A percentile compares a stretch with the other conserved stretches of the same genome.
phyloP scores from a whole-genome alignment of 306 rosid genomes.

The Pyrus pyrifolia region DNA sequence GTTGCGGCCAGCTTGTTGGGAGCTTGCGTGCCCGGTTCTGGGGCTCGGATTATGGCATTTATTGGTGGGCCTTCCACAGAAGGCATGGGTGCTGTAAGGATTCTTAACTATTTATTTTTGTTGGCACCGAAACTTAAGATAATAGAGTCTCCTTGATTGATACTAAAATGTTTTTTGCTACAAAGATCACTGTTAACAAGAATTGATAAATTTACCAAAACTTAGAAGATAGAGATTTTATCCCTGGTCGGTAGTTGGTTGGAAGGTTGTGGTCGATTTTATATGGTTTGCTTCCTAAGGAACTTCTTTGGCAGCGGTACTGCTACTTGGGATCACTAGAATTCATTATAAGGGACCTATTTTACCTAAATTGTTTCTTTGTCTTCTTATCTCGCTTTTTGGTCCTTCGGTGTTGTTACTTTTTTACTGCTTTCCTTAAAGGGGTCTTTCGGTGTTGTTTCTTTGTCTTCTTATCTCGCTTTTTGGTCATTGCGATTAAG shows the following conservation, averaged over 20 bases:
- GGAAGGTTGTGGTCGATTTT: background rate
- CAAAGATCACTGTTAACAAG: background rate
- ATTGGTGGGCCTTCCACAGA: conserved; percentile 95
- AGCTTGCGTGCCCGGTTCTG: conserved; percentile 93
- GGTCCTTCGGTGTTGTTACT: background rate
- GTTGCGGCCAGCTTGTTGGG: conserved; percentile 89
- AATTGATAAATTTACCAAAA: background rate
- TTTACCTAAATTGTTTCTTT: background rate
- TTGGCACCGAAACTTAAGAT: background rate
- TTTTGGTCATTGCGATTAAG: background rate
- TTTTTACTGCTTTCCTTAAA: background rate
- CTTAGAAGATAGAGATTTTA: background rate
- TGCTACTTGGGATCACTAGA: background rate
- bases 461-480: too few species aligned
- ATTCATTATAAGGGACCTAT: background rate
- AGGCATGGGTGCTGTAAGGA: conserved; percentile 90
- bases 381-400: background rate
- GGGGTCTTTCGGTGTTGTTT: too few species aligned
- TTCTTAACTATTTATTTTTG: background rate
- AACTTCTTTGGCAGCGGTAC: background rate
- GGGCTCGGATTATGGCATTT: conserved; percentile 88
- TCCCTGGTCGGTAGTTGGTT: background rate
- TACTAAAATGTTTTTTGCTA: background rate
- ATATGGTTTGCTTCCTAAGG: background rate
- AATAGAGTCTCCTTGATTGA: background rate